phyloP scores from a whole-genome alignment of 306 rosid species.

The Casuarina glauca region DNA sequence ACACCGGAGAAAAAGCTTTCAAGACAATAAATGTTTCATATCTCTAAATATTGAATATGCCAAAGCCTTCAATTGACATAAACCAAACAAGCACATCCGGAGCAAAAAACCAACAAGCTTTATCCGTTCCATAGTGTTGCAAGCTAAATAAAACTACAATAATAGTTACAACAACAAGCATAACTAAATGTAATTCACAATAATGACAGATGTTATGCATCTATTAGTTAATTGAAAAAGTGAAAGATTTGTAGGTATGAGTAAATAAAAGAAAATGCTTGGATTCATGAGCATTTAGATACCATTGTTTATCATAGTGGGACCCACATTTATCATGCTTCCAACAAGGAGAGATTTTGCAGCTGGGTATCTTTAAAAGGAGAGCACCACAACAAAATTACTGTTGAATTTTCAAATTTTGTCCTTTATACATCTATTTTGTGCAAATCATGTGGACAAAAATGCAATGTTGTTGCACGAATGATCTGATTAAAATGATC shows the following conservation, averaged over 20 bases:
- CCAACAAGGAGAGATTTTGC: constrained; percentile 64
- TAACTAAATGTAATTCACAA: constrained; percentile 70
- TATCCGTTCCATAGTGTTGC: constrained; percentile 97
- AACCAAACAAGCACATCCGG: constrained; percentile 94
- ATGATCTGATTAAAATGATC: no score
- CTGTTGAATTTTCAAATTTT: not conserved
- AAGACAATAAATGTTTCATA: constrained; percentile 65
- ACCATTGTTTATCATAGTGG: constrained; percentile 18
- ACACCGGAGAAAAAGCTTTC: constrained; percentile 83
- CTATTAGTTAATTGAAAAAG: not conserved
- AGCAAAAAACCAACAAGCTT: constrained; percentile 99
- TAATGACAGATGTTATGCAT: constrained; percentile 23
- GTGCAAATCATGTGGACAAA: no score
- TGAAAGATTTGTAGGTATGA: not conserved
- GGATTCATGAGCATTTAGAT: constrained; percentile 33
- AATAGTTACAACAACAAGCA: constrained; percentile 80
- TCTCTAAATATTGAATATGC: constrained; percentile 82
- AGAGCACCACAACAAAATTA: not conserved
- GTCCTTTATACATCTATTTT: no score
- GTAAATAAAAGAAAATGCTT: constrained; percentile 20
- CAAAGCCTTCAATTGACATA: constrained; percentile 86
- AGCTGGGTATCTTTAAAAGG: constrained; percentile 26
- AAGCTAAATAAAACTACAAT: constrained; percentile 78
- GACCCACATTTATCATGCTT: constrained; percentile 48
- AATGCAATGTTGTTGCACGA: no score